Evolutionary conservation across 345 rosid genomes (phyloP).

Genomic region (Rhizophora mangle): DNA sequence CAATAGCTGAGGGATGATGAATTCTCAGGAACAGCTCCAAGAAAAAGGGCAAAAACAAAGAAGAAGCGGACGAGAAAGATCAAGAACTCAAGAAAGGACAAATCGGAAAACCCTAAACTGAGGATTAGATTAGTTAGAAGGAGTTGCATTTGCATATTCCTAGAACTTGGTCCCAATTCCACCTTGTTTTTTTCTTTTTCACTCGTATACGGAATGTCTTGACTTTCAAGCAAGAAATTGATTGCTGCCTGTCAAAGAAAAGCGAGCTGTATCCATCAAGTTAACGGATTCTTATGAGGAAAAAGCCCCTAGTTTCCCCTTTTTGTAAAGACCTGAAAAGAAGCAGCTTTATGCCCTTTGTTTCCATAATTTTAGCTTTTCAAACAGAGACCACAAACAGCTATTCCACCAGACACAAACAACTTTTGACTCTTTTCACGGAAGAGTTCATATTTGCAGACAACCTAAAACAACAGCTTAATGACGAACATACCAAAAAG

Average conservation of each 20-base stretch:
- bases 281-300: background rate
- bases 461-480: background rate
- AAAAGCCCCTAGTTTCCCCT: background rate
- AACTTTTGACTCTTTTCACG: background rate
- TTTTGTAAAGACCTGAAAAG: background rate
- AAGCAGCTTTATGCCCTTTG: slow-evolving; percentile 4
- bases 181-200: background rate
- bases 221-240: slow-evolving; percentile 5
- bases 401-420: background rate
- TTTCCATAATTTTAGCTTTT: slow-evolving; percentile 16
- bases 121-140: too few species aligned
- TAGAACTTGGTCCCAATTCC: too few species aligned
- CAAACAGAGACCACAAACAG: background rate
- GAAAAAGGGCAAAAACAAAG: too few species aligned
- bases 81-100: too few species aligned
- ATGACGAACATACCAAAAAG: background rate
- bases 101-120: too few species aligned
- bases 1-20: too few species aligned
- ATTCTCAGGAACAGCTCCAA: too few species aligned
- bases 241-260: slow-evolving; percentile 7
- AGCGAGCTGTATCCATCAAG: slow-evolving; percentile 5
- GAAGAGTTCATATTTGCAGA: background rate
- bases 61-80: too few species aligned
- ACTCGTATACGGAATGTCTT: slow-evolving; percentile 4
- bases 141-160: too few species aligned